Conservation (phyloP, 495 filamentous ascomycete genomes). For the Evansstolkia leycettana region DNA sequence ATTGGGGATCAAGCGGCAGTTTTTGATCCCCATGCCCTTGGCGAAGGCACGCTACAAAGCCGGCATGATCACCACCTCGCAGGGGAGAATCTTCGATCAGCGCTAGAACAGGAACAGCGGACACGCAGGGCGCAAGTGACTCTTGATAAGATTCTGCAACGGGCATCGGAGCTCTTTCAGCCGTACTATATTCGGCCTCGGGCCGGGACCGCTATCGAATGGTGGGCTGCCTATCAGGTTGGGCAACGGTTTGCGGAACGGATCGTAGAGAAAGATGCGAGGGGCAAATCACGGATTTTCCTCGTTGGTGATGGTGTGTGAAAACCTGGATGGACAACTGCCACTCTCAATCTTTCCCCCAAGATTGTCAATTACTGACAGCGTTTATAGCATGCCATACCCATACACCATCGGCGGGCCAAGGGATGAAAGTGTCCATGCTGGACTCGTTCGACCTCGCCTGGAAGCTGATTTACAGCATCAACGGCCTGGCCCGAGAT, state of each 20-base stretch:
- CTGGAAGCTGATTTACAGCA: conserved; percentile 70
- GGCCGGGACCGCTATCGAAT: conserved; percentile 33
- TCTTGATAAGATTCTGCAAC: conserved; percentile 26
- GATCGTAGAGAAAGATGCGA: conserved; percentile 47
- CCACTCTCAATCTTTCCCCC: conserved; percentile 1
- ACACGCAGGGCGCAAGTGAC: conserved; percentile 27
- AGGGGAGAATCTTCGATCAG: too few relatives aligned
- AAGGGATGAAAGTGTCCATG: conserved; percentile 86
- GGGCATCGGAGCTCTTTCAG: conserved; percentile 28
- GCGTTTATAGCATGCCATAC: conserved; percentile 34
- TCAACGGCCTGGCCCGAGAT: conserved; percentile 51
- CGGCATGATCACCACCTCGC: too few relatives aligned
- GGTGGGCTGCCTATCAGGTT: conserved; percentile 56
- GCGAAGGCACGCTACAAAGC: too few relatives aligned
- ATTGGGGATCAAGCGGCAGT: too few relatives aligned
- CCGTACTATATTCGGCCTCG: conserved; percentile 35
- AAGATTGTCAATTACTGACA: background rate
- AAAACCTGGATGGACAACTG: background rate
- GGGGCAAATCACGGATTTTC: conserved; percentile 41
- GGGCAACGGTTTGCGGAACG: conserved; percentile 59
- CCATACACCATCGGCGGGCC: conserved; percentile 53
- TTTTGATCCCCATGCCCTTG: too few relatives aligned
- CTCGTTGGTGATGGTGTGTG: conserved; percentile 46
- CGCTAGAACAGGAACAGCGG: too few relatives aligned
- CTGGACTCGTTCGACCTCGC: conserved; percentile 72